Conservation (phyloP, 371 early-diverging fungal species). For the Rhizomucor pusillus region DNA sequence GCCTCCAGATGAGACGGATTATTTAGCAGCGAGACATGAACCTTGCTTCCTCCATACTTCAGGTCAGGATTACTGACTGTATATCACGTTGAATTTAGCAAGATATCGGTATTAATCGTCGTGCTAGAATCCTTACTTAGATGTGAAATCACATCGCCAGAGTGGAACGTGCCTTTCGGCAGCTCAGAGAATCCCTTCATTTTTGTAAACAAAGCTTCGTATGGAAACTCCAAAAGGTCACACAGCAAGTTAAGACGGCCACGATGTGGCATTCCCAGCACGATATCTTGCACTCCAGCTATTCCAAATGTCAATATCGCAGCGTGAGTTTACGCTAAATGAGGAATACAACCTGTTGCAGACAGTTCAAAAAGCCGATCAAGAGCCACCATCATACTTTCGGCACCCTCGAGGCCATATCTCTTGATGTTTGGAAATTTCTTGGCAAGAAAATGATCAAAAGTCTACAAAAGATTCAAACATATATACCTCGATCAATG, state of each 20-base stretch:
- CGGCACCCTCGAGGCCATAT: conserved; percentile 97
- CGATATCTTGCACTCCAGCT: conserved; percentile 74
- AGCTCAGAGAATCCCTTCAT: conserved; percentile 90
- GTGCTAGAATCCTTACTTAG: conserved; percentile 31
- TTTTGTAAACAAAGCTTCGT: conserved; percentile 87
- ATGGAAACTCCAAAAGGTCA: conserved; percentile 77
- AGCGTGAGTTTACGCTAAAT: no score
- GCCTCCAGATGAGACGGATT: conserved; percentile 93
- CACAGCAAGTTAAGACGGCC: conserved; percentile 92
- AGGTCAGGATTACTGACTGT: conserved; percentile 72
- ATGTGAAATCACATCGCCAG: conserved; percentile 93
- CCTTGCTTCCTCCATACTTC: conserved; percentile 56
- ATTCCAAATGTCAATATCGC: neutral
- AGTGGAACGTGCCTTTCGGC: conserved; percentile 70
- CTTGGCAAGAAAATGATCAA: conserved; percentile 95
- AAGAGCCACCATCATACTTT: conserved; percentile 91
- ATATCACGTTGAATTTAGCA: no score
- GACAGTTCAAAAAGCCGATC: conserved; percentile 80
- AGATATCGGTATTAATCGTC: neutral
- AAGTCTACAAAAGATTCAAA: conserved; percentile 44
- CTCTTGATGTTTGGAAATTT: conserved; percentile 94
- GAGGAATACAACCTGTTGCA: conserved; percentile 34
- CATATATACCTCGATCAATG: neutral
- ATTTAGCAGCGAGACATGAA: conserved; percentile 84
- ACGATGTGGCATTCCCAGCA: conserved; percentile 96